Evolutionary conservation across 2,329 filamentous ascomycete species (phyloP), one percentile per base, ranked within the genome.

Genomic region (Talaromyces sp.): DNA sequence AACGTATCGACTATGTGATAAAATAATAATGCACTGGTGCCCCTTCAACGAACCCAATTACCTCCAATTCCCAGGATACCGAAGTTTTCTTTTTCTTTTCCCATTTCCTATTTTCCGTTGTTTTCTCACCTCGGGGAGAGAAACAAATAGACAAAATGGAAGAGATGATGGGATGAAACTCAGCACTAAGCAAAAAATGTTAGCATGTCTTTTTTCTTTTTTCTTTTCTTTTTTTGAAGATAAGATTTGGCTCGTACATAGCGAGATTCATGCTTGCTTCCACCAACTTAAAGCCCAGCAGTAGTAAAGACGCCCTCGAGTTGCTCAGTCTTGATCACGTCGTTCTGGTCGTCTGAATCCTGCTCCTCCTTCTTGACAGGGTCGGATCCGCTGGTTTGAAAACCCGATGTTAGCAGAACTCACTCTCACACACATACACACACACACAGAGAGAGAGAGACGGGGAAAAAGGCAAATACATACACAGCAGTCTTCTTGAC

Each of bases 401-500:
- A 14, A 1, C 35, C n/a, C n/a, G n/a, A n/a, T n/a, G n/a, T n/a
- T n/a, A n/a, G n/a, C n/a, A n/a, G n/a, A n/a, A n/a, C n/a, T n/a
- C n/a, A n/a, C n/a, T n/a, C n/a, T n/a, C n/a, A n/a, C n/a, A n/a
- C n/a, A n/a, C n/a, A n/a, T n/a, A n/a, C n/a, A n/a, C n/a, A n/a
- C n/a, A n/a, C n/a, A 14, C 11, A 4, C n/a, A 24, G 11, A 11
- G 5, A 46, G 13, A 24, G 26, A 21, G 17, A 32, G 27, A 21
- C 26, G 27, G 11, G 29, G 17, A 19, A 13, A 26, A 24, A n/a
- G 17, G 26, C 9, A 24, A 9, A 27, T 13, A 54, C 51, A 41
- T 43, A 61, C 59, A 54, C 49, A 35, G 59, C 21, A 10, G 49
- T 41, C 53, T 70, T 70, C 56, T 67, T 70, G 5, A 55, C 55